Conservation (phyloP, 139 green algal species). For the Spirogloea muscicola region DNA sequence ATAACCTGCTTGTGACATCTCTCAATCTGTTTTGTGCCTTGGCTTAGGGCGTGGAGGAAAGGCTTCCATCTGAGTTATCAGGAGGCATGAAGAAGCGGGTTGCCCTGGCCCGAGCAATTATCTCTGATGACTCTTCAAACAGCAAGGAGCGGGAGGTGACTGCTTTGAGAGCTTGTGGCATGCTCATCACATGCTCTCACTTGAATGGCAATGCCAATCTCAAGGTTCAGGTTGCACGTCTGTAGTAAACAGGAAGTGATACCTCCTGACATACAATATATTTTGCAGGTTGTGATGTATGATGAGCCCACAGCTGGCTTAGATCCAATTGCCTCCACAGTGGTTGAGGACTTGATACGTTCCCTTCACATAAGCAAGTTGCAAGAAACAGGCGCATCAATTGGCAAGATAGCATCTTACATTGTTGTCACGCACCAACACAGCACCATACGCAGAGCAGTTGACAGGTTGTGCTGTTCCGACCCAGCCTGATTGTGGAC, state of each 20-base stretch:
- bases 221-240: too few species aligned
- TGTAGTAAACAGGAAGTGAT: too few species aligned
- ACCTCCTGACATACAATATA: too few species aligned
- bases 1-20: too few species aligned
- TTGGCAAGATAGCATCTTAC: slow-evolving; percentile 74
- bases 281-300: slow-evolving; percentile 93
- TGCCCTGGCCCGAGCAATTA: slow-evolving; percentile 84
- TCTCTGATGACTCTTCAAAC: slow-evolving; percentile 35
- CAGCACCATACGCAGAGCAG: slow-evolving; percentile 87
- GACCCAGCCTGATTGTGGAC: too few species aligned
- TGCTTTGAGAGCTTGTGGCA: too few species aligned
- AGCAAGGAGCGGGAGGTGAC: slow-evolving; percentile 23
- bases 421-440: slow-evolving; percentile 99
- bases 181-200: too few species aligned
- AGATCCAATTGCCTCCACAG: slow-evolving; percentile 93
- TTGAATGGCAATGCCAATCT: too few species aligned
- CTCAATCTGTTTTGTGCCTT: too few species aligned
- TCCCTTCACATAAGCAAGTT: slow-evolving; percentile 63
- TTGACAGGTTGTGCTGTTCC: too few species aligned
- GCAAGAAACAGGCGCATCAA: slow-evolving; percentile 32
- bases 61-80: slow-evolving; percentile 87
- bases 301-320: slow-evolving; percentile 97
- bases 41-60: slow-evolving; percentile 68
- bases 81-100: slow-evolving; percentile 99
- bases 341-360: slow-evolving; percentile 95